phyloP scores from a whole-genome alignment of 768 basidiomycete species.

The Porphyrellus cyaneotinctus region DNA sequence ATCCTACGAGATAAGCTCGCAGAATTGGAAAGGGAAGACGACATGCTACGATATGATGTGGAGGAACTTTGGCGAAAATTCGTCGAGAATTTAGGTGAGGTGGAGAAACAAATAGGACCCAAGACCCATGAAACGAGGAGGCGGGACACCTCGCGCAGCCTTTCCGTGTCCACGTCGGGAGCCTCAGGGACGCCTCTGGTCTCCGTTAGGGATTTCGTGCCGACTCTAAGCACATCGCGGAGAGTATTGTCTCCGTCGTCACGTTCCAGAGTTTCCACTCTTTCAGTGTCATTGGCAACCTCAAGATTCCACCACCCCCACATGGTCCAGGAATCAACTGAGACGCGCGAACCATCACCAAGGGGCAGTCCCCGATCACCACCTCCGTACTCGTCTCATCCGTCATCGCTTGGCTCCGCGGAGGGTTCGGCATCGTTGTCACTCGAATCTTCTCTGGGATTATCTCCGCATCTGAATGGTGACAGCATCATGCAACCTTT shows the following conservation, averaged over 20 bases:
- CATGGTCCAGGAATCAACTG: conserved; percentile 23
- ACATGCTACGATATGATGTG: conserved; percentile 51
- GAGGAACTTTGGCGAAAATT: conserved; percentile 62
- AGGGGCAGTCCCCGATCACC: conserved; percentile 27
- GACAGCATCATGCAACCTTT: conserved; percentile 35
- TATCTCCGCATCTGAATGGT: conserved; percentile 24
- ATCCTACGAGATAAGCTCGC: conserved; percentile 51
- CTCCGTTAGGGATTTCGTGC: conserved; percentile 55
- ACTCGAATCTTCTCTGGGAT: conserved; percentile 10
- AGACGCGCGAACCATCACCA: conserved; percentile 13
- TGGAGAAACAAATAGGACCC: conserved; percentile 37
- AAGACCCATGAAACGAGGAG: conserved; percentile 13
- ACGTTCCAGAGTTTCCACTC: conserved; percentile 49
- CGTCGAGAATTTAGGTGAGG: conserved; percentile 42
- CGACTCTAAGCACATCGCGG: conserved; percentile 36
- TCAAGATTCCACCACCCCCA: conserved; percentile 54
- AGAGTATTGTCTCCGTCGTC: conserved; percentile 37
- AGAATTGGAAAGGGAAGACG: conserved; percentile 55
- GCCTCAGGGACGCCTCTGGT: conserved; percentile 33
- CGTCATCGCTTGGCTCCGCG: conserved; percentile 29
- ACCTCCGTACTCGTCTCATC: conserved; percentile 36
- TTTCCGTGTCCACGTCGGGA: conserved; percentile 19
- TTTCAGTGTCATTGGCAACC: conserved; percentile 67
- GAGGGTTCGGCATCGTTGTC: conserved; percentile 22
- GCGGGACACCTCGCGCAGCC: conserved; percentile 22